Evolutionary conservation across 169 alveolate genomes (phyloP), one percentile per base, ranked within the genome.

Genomic region (Plasmodium gaboni): DNA sequence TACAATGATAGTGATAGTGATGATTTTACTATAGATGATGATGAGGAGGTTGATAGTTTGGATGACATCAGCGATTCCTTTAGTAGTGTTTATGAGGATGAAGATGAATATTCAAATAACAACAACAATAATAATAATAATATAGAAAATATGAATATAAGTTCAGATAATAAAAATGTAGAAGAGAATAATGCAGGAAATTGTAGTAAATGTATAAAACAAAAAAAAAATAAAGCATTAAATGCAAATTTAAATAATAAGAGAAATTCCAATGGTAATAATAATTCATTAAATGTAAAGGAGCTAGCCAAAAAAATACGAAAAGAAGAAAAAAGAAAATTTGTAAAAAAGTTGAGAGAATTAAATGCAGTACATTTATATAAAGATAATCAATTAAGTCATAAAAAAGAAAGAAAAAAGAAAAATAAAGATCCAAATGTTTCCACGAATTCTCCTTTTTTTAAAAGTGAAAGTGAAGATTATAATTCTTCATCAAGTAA

Each of bases 401-500:
- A 15, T 63, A 12, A n/a, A 10, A 59, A 65, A 22, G 51, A 44
- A 44, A 24, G 13, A 28, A 76, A 48, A 53, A 63, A 63, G 24
- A 74, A 74, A 32, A 32, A 73, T 26, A 68, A 38, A n/a, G 61
- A 74, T 28, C 32, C 12, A 8, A 71, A 71, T 26, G 26, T 42
- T 32, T 1, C 70, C 28, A 64, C 24, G 50, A 38, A 17, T 19
- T 61, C 42, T 60, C 61, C 73, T 50, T 15, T 74, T 7, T 74
- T 28, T 50, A 74, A 60, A 65, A 51, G 70, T 32, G 89, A 76
- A 76, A 64, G 89, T 68, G 89, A 76, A 13, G 89, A 76, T 42
- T 10, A 9, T 9, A 76, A 76, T 44, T 50, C 69, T 5, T 76
- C 89, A 1, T 76, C 89, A 8, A 76, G 89, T 51, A 76, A 76